A percentile compares a stretch with the other conserved stretches of the same genome.
Conservation (phyloP, 2,329 filamentous ascomycete species). For the Aspergillus ustus region DNA sequence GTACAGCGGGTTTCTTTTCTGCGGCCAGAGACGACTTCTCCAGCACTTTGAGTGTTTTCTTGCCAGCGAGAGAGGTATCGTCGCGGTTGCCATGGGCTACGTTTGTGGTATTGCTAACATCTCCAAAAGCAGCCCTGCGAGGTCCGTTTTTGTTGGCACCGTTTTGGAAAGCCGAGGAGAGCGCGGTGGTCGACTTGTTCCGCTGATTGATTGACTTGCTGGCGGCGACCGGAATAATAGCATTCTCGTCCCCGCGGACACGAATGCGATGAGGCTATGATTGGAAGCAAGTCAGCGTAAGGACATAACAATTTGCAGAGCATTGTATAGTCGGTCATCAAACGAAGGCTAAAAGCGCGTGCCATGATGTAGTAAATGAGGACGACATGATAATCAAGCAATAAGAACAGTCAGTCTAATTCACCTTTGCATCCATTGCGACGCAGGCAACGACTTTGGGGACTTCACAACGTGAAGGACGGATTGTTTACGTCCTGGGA, state of each 20-base stretch:
- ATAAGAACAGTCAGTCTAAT: conserved; percentile 29
- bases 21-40: conserved; percentile 37
- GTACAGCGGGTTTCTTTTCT: conserved; percentile 51
- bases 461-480: conserved; percentile 11
- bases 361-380: conserved; percentile 1
- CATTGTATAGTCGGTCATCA: neutral
- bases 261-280: conserved; percentile 72
- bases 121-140: conserved; percentile 80
- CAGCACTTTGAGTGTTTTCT: conserved; percentile 43
- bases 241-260: conserved; percentile 73
- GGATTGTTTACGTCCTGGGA: conserved; percentile 29
- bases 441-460: conserved; percentile 6
- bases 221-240: conserved; percentile 51
- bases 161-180: conserved; percentile 58
- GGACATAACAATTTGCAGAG: neutral
- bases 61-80: conserved; percentile 58
- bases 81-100: conserved; percentile 54
- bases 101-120: conserved; percentile 73
- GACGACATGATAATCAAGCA: neutral
- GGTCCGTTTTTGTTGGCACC: conserved; percentile 65
- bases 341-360: conserved; percentile 14
- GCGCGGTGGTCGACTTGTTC: conserved; percentile 76
- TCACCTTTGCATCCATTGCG: conserved; percentile 55
- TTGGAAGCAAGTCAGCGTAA: conserved; percentile 23
- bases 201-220: conserved; percentile 74